Conservation (phyloP, 2,329 filamentous ascomycete genomes). For the Alternaria triticina region DNA sequence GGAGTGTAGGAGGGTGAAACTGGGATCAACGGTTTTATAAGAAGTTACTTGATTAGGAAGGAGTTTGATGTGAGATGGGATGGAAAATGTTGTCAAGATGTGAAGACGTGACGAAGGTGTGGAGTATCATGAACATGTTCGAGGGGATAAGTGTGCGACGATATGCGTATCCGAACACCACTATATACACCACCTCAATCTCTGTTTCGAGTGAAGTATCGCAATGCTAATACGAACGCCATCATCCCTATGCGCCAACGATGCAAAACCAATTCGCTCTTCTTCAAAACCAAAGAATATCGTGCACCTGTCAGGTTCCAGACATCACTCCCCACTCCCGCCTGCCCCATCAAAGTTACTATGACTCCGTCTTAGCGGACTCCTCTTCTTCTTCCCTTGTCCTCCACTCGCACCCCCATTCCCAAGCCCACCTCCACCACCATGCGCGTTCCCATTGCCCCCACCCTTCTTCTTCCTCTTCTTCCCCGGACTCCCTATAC, state of each 20-base stretch:
- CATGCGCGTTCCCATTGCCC: neutral
- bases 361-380: constrained; percentile 39
- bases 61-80: neutral
- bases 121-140: neutral
- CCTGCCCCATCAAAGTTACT: constrained; percentile 34
- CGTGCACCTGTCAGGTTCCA: neutral
- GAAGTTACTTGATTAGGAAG: neutral
- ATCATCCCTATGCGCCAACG: neutral
- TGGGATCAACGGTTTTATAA: neutral
- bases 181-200: neutral
- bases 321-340: neutral
- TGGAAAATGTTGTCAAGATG: neutral
- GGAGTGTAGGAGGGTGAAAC: neutral
- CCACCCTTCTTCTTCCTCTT: neutral
- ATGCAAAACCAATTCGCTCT: neutral
- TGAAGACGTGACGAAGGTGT: neutral
- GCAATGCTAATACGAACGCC: neutral
- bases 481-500: neutral
- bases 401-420: constrained; percentile 4
- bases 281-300: neutral
- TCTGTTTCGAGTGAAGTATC: neutral
- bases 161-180: neutral
- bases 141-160: neutral
- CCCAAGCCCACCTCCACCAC: neutral
- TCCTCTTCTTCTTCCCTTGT: constrained; percentile 31